A percentile compares a stretch with the other conserved stretches of the same genome.
Evolutionary conservation across 192 early-diverging fungal species (phyloP).

Genomic region (Dispira simplex): DNA sequence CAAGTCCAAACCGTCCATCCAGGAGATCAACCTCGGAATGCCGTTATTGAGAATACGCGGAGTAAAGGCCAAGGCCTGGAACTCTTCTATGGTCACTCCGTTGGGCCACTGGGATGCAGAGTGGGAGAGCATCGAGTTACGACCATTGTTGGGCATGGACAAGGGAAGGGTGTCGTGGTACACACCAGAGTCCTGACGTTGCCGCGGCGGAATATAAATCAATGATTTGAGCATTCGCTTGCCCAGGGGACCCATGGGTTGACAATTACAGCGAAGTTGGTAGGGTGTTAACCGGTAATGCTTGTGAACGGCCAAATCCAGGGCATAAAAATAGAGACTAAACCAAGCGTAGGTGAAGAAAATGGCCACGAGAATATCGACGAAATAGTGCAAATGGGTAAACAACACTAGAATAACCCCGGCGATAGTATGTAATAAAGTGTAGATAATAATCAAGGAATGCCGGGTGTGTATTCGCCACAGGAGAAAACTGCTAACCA

Average conservation of each 20-base stretch:
- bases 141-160: no score
- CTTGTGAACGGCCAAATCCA: constrained; percentile 18
- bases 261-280: neutral
- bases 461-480: constrained; percentile 36
- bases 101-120: neutral
- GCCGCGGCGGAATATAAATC: neutral
- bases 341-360: constrained; percentile 35
- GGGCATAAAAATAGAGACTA: constrained; percentile 33
- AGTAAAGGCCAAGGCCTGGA: neutral
- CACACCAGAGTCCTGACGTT: neutral
- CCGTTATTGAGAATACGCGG: constrained; percentile 11
- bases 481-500: constrained; percentile 31
- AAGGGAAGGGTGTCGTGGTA: neutral
- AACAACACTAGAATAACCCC: constrained; percentile 34
- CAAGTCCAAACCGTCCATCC: constrained; percentile 10
- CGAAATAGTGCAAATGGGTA: constrained; percentile 39
- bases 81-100: neutral
- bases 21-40: neutral
- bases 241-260: neutral
- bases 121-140: neutral
- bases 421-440: constrained; percentile 18
- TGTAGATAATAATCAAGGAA: constrained; percentile 22
- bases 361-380: constrained; percentile 37
- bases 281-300: constrained; percentile 6
- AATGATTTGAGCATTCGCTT: neutral